These are phyloP conservation scores for Bipolaris gigantea DNA, from an alignment of 2,329 filamentous ascomycete species.

Conservation along the genomic window DNA sequence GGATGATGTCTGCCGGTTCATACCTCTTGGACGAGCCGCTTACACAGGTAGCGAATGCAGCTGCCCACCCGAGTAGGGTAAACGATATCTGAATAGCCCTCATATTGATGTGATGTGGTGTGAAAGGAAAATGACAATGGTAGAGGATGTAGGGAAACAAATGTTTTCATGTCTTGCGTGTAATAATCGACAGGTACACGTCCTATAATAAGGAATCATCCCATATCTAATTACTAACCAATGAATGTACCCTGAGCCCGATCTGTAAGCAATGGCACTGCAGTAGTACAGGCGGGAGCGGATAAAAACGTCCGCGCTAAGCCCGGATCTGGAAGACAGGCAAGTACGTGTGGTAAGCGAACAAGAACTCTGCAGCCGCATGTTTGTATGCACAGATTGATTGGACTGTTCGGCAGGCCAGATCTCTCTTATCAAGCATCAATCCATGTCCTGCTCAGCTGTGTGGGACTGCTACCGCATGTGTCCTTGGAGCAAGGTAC, in stretches of 20 bases:
- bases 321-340: neutral
- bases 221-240: neutral
- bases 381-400: neutral
- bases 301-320: neutral
- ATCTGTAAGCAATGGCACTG: conserved; percentile 3
- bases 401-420: neutral
- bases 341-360: neutral
- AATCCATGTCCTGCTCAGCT: neutral
- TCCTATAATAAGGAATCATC: neutral
- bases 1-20: neutral
- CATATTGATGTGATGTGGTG: neutral
- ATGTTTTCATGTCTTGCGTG: neutral
- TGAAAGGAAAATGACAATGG: neutral
- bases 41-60: neutral
- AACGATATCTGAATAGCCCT: neutral
- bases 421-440: neutral
- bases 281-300: neutral
- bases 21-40: neutral
- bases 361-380: neutral
- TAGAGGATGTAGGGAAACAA: neutral
- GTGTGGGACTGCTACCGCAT: neutral
- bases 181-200: neutral
- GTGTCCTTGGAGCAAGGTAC: neutral
- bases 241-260: neutral
- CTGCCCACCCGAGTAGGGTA: neutral